phyloP scores from a whole-genome alignment of 805 yeast genomes.

The Metschnikowia hibisci region DNA sequence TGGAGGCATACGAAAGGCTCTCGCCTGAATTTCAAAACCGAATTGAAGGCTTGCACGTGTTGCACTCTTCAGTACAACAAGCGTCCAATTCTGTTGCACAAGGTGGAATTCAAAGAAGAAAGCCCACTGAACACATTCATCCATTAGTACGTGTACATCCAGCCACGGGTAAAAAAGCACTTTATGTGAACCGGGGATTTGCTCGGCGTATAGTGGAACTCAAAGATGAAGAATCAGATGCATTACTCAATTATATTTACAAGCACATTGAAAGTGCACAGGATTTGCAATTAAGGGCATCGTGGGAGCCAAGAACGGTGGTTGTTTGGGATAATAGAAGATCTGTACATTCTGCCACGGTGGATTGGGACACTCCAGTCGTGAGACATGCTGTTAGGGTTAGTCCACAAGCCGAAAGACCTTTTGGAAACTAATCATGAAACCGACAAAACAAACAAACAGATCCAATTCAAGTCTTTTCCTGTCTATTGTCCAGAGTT shows the following conservation, averaged over 20 bases:
- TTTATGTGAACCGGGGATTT: conserved; percentile 33
- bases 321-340: conserved; percentile 37
- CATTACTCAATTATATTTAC: conserved; percentile 29
- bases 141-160: conserved; percentile 36
- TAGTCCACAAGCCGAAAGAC: conserved; percentile 38
- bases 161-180: conserved; percentile 28
- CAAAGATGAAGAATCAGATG: conserved; percentile 32
- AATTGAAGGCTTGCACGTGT: conserved; percentile 30
- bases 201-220: conserved; percentile 34
- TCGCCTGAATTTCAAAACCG: conserved; percentile 33
- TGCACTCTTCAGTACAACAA: conserved; percentile 34
- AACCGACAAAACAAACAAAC: no score
- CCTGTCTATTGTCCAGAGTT: no score
- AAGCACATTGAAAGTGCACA: conserved; percentile 31
- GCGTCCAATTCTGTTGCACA: conserved; percentile 24
- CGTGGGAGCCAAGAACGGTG: conserved; percentile 36
- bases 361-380: conserved; percentile 36
- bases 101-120: conserved; percentile 34
- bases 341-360: conserved; percentile 32
- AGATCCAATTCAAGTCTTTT: no score
- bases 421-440: no score
- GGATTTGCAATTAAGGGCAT: conserved; percentile 35
- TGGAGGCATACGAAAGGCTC: conserved; percentile 35
- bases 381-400: conserved; percentile 35
- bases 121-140: conserved; percentile 32